Percentiles rank a stretch among this genome's conserved stretches.
phyloP scores from a whole-genome alignment of 805 yeast genomes.

The Wickerhamiella azymoides region DNA sequence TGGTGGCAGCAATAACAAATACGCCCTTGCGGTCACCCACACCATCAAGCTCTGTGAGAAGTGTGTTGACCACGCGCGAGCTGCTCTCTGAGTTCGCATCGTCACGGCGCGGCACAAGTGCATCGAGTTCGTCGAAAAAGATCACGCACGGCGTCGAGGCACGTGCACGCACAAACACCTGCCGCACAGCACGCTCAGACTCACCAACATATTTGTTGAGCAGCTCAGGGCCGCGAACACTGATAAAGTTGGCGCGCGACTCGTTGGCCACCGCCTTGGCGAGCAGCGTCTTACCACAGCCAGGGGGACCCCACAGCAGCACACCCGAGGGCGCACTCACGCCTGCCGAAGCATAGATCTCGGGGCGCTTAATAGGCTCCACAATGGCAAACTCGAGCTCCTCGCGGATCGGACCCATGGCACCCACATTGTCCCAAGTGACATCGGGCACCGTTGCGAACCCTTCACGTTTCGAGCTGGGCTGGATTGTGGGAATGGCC shows the following conservation, averaged over 20 bases:
- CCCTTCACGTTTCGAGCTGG: conserved; percentile 95
- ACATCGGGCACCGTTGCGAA: conserved; percentile 98
- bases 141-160: conserved; percentile 89
- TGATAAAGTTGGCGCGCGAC: conserved; percentile 88
- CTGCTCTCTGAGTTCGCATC: conserved; percentile 77
- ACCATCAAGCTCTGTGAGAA: conserved; percentile 90
- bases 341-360: conserved; percentile 77
- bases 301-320: conserved; percentile 98
- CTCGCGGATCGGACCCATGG: conserved; percentile 61
- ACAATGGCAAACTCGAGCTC: conserved; percentile 96
- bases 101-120: conserved; percentile 89
- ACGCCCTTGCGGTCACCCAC: conserved; percentile 84
- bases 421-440: conserved; percentile 92
- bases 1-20: conserved; percentile 92
- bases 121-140: conserved; percentile 92
- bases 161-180: conserved; percentile 82
- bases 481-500: conserved; percentile 88
- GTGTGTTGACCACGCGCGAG: conserved; percentile 85
- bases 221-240: conserved; percentile 91
- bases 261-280: conserved; percentile 98
- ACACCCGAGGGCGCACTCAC: conserved; percentile 96
- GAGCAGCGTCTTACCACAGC: conserved; percentile 91
- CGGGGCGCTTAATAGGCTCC: conserved; percentile 90
- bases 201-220: conserved; percentile 94
- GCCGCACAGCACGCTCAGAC: conserved; percentile 84